These are phyloP conservation scores for Arbutus unedo DNA, from an alignment of 148 eudicot genomes.

Conservation along the genomic window DNA sequence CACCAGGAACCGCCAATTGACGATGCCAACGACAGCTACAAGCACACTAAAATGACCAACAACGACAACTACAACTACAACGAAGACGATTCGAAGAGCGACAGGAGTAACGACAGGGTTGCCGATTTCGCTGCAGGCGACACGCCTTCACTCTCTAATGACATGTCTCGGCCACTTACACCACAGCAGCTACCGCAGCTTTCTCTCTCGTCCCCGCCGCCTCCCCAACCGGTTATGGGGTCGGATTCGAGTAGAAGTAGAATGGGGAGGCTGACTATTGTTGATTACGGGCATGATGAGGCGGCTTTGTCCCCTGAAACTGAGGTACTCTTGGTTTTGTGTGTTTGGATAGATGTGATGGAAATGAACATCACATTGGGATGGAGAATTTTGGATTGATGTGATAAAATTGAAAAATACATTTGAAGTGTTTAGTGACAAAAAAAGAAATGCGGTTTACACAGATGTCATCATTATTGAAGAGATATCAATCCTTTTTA, in stretches of 20 bases:
- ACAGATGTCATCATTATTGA: not conserved
- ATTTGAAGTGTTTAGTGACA: not conserved
- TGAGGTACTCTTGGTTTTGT: constrained; percentile 42
- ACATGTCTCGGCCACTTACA: constrained; percentile 33
- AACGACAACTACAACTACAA: not conserved
- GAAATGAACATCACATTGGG: not conserved
- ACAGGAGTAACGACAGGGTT: constrained; percentile 11
- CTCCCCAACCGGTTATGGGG: not conserved
- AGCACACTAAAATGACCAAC: not conserved
- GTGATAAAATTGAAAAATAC: not conserved
- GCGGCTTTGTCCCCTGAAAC: constrained; percentile 77
- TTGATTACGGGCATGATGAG: constrained; percentile 89
- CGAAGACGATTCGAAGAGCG: constrained; percentile 21
- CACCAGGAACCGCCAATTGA: constrained; percentile 17
- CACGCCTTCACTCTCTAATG: constrained; percentile 7
- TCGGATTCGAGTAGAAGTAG: constrained; percentile 23
- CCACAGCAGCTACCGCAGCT: constrained; percentile 26
- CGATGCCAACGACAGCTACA: not conserved
- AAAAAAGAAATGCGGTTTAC: not conserved
- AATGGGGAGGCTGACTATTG: constrained; percentile 52
- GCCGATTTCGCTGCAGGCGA: constrained; percentile 2
- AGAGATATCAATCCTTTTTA: not conserved
- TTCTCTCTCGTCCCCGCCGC: constrained; percentile 11
- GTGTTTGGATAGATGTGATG: not conserved
- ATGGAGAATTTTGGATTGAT: not conserved